Evolutionary conservation across 2,329 filamentous ascomycete species (phyloP).

Genomic region (Gnomoniopsis smithogilvyi): DNA sequence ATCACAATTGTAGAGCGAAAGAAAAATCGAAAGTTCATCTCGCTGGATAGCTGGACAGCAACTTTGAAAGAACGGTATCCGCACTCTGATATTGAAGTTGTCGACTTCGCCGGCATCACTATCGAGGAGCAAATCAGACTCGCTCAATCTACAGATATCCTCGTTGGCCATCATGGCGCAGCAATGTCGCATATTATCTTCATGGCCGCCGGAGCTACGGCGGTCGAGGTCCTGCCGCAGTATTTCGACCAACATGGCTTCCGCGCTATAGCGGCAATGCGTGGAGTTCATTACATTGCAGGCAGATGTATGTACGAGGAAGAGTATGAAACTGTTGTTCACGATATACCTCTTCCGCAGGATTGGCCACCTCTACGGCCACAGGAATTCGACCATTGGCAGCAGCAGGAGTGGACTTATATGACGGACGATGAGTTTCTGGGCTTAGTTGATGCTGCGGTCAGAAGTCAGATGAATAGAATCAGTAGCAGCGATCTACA

Average conservation of each 20-base stretch:
- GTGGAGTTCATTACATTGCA: background rate
- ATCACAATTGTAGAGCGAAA: slow-evolving; percentile 2
- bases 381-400: background rate
- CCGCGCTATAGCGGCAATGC: background rate
- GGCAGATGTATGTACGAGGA: background rate
- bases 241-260: slow-evolving; percentile 2
- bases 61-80: background rate
- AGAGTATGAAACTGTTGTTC: background rate
- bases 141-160: background rate
- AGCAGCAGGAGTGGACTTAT: slow-evolving; percentile 1
- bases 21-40: background rate
- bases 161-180: background rate
- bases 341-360: background rate
- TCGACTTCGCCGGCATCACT: slow-evolving; percentile 1
- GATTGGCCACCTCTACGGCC: background rate
- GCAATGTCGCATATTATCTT: slow-evolving; percentile 1
- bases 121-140: background rate
- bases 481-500: no score
- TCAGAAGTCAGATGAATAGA: background rate
- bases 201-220: background rate
- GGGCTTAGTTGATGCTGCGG: background rate
- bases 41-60: background rate
- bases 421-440: slow-evolving; percentile 1
- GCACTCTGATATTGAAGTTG: background rate
- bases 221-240: slow-evolving; percentile 1